Percentiles rank a stretch among this genome's conserved stretches.
Evolutionary conservation across 1,284 basidiomycete genomes (phyloP).

Genomic region (Rugosomyces carneus): DNA sequence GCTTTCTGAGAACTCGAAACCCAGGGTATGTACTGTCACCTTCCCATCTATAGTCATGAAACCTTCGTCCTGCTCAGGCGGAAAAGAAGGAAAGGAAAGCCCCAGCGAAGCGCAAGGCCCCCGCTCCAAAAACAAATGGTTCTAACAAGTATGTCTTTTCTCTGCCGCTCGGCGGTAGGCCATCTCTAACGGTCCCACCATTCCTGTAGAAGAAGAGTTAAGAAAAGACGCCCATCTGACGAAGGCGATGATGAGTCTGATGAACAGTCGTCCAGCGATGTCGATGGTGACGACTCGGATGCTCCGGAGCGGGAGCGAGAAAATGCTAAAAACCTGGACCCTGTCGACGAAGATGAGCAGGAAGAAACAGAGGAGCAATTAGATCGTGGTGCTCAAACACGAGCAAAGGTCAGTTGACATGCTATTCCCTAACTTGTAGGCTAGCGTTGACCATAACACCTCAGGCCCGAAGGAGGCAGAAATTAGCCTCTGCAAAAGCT

Average conservation of each 20-base stretch:
- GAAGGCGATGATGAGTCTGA: conserved; percentile 24
- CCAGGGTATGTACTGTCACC: conserved; percentile 23
- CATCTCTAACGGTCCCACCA: neutral
- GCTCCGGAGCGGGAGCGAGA: conserved; percentile 19
- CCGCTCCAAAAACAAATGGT: conserved; percentile 31
- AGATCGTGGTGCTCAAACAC: conserved; percentile 30
- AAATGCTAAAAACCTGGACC: conserved; percentile 9
- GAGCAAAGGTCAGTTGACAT: conserved; percentile 27
- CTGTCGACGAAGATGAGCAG: conserved; percentile 15
- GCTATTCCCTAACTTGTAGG: neutral
- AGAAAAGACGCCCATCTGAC: conserved; percentile 27
- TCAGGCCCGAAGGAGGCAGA: conserved; percentile 12
- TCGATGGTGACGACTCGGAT: conserved; percentile 23
- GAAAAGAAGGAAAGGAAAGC: conserved; percentile 37
- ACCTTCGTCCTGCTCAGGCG: conserved; percentile 10
- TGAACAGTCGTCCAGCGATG: conserved; percentile 22
- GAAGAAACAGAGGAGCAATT: conserved; percentile 25
- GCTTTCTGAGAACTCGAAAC: conserved; percentile 42
- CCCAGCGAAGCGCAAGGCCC: conserved; percentile 35
- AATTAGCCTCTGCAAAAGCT: neutral
- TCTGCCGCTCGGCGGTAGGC: neutral
- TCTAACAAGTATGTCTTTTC: conserved; percentile 31
- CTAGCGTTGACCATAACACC: neutral
- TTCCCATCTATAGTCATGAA: neutral
- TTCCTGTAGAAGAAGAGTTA: conserved; percentile 24